Evolutionary conservation across 2,329 filamentous ascomycete genomes (phyloP).

Genomic region (Cercospora sesami): DNA sequence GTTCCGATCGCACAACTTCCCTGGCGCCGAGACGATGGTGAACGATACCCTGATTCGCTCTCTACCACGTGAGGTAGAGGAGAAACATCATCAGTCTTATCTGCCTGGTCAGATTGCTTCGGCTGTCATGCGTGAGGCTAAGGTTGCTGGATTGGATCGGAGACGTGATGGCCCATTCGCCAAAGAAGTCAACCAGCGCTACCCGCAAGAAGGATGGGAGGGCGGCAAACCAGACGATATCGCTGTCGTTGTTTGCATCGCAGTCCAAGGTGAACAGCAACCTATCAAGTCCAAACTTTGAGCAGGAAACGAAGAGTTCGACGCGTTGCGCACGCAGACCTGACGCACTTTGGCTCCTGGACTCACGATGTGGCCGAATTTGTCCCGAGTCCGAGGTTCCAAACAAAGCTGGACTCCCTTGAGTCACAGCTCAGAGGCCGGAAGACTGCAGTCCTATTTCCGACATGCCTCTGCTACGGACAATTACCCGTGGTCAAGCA

Average conservation of each 20-base stretch:
- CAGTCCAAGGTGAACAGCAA: constrained; percentile 56
- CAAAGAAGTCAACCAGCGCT: constrained; percentile 86
- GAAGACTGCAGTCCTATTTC: not conserved
- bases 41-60: constrained; percentile 30
- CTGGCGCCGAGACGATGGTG: constrained; percentile 37
- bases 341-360: not conserved
- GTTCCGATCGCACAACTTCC: constrained; percentile 32
- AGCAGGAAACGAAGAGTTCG: constrained; percentile 1
- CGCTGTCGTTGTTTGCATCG: constrained; percentile 77
- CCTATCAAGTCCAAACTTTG: constrained; percentile 38
- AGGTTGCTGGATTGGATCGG: constrained; percentile 76
- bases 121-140: constrained; percentile 78
- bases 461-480: not conserved
- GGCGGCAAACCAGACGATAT: constrained; percentile 97
- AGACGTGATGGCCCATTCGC: constrained; percentile 90
- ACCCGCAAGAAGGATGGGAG: constrained; percentile 80
- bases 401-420: not conserved
- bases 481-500: not conserved
- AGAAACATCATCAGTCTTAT: constrained; percentile 48
- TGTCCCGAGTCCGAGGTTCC: not conserved
- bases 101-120: constrained; percentile 78
- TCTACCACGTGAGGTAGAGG: constrained; percentile 28
- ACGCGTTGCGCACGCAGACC: not conserved
- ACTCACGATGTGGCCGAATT: not conserved
- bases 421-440: not conserved